Percentiles rank a stretch among this genome's conserved stretches.
phyloP scores from a whole-genome alignment of 1,284 basidiomycete genomes.

The Ganoderma boninense region DNA sequence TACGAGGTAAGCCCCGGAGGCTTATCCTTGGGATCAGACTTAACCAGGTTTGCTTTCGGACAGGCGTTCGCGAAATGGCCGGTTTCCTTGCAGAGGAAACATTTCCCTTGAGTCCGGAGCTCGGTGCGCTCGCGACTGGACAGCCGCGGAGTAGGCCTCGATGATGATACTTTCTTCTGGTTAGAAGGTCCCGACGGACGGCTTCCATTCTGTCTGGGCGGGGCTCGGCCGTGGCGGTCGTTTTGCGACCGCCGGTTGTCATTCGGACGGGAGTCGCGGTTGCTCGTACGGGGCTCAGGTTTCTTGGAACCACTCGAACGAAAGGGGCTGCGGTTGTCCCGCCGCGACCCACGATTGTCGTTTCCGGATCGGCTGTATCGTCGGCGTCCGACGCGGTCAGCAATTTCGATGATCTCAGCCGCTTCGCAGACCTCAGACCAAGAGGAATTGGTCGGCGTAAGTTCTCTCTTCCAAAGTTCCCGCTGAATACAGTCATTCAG shows the following conservation, averaged over 20 bases:
- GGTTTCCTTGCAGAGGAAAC: slow-evolving; percentile 25
- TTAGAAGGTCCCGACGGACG: not conserved
- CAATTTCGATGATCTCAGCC: slow-evolving; percentile 29
- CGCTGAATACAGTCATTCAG: slow-evolving; percentile 39
- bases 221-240: too few relatives aligned
- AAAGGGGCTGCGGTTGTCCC: not conserved
- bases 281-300: too few relatives aligned
- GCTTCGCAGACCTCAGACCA: slow-evolving; percentile 27
- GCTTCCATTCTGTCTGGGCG: not conserved
- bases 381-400: slow-evolving; percentile 16
- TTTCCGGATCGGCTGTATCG: not conserved
- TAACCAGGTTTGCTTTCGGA: slow-evolving; percentile 11
- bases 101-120: slow-evolving; percentile 20
- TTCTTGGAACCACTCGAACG: too few relatives aligned
- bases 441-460: slow-evolving; percentile 36
- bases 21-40: slow-evolving; percentile 21
- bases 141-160: not conserved
- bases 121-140: slow-evolving; percentile 21
- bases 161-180: not conserved
- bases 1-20: slow-evolving; percentile 17
- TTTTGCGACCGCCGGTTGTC: too few relatives aligned
- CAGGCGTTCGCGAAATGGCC: slow-evolving; percentile 27
- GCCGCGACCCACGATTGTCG: too few relatives aligned
- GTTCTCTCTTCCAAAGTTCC: slow-evolving; percentile 38
- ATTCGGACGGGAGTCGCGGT: too few relatives aligned